Base-by-base conservation (phyloP, 352 stramenopile species). In the Phytophthora pini region DNA sequence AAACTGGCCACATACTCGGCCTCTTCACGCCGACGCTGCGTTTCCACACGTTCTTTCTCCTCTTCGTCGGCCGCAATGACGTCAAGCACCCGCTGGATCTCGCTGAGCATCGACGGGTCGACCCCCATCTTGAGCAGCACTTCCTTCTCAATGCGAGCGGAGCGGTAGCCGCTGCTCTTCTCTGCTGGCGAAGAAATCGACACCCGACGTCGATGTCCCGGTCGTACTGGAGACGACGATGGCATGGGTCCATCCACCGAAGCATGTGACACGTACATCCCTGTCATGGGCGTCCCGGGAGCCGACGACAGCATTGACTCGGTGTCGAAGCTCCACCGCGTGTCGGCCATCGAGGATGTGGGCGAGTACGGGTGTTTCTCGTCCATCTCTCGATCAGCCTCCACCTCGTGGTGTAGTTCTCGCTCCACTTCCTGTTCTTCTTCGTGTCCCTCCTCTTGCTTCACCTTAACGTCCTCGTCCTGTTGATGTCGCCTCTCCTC, bases 121-220 rank as follows among this genome's bases (percentile, higher is more conserved):
- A 92, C 81, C 12, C 81, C 83, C 79, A 92, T 88, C 47, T 83
- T 85, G 5, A 90, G 65, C 56, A 92, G 61, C 46, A 92, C 83
- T 52, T 89, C 79, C 55, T 88, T 90, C 58, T 92, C 83, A 26
- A 92, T 92, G 13, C 82, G 80, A 9, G 79, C 83, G 10, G 83
- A 92, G 10, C 82, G 80, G 7, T 72, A 73, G 55, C 57, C 68
- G 58, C 43, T 75, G 32, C 61, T 72, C 31, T 62, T 81, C 49
- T 82, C 72, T 38, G 56, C 51, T 7, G 48, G 65, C 12, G 58
- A 50, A 22, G 60, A 61, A 15, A 54, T 49, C 6, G 55, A 56
- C 10, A 51, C 54, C 26, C 62, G 74, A 39, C 56, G 58, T 22
- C 39, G 26, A n/a, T 43, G 43, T 26, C 12, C 20, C 15, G 36